These are phyloP conservation scores for Lithospermum erythrorhizon DNA, from an alignment of 257 asterid genomes.

Conservation along the genomic window DNA sequence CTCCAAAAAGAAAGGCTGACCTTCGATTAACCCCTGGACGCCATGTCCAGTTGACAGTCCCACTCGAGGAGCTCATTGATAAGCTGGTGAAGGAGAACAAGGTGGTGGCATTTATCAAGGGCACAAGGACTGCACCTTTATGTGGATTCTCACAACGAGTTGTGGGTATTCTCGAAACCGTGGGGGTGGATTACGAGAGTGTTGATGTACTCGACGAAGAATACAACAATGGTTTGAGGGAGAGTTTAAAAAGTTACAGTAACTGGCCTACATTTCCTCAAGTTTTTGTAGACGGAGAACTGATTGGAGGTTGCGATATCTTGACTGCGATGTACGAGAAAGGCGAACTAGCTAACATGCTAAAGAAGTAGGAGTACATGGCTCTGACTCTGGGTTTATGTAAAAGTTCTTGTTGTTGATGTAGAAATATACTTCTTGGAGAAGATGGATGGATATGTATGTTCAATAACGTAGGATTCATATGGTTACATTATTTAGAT, in stretches of 20 bases:
- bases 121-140: slow-evolving; percentile 68
- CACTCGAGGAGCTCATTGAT: slow-evolving; percentile 68
- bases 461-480: too few species aligned
- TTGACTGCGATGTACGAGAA: slow-evolving; percentile 82
- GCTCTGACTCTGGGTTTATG: not conserved
- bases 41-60: slow-evolving; percentile 60
- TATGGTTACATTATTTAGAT: not conserved
- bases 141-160: slow-evolving; percentile 82
- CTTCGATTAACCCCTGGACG: slow-evolving; percentile 87
- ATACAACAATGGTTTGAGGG: slow-evolving; percentile 66
- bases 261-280: slow-evolving; percentile 97
- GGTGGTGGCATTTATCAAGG: slow-evolving; percentile 91
- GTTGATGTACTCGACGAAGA: slow-evolving; percentile 88
- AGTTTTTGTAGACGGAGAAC: slow-evolving; percentile 72
- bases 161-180: slow-evolving; percentile 62
- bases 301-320: slow-evolving; percentile 95
- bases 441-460: too few species aligned
- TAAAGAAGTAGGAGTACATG: slow-evolving; percentile 23
- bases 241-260: slow-evolving; percentile 76
- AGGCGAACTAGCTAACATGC: slow-evolving; percentile 60
- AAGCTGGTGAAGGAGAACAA: slow-evolving; percentile 73
- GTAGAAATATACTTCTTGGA: too few species aligned
- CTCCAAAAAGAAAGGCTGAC: slow-evolving; percentile 69
- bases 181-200: slow-evolving; percentile 78
- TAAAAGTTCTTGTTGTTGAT: too few species aligned